Evolutionary conservation across 2,329 filamentous ascomycete genomes (phyloP).

Genomic region (Metarhizium sp.): DNA sequence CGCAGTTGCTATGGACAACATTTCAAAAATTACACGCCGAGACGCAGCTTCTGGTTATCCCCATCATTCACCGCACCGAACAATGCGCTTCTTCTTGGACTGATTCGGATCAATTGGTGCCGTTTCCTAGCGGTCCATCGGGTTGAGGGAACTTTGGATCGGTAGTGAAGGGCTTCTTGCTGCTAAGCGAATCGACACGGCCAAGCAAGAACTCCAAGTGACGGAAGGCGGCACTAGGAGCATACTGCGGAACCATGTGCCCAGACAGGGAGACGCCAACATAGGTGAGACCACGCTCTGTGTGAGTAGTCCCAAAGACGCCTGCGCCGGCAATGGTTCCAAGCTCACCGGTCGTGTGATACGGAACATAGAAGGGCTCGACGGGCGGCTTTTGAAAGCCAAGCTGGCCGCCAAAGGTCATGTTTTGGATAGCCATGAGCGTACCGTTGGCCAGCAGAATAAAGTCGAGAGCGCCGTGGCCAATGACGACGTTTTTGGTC

Average conservation of each 20-base stretch:
- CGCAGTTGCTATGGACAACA: no score
- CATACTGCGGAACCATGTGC: slow-evolving; percentile 60
- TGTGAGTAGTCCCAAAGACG: slow-evolving; percentile 58
- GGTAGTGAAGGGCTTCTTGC: slow-evolving; percentile 3
- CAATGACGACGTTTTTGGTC: slow-evolving; percentile 63
- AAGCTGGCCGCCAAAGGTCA: slow-evolving; percentile 64
- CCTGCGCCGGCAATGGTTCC: slow-evolving; percentile 44
- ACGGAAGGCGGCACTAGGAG: slow-evolving; percentile 57
- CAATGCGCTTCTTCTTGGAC: background rate
- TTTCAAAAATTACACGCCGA: no score
- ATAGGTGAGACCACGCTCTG: slow-evolving; percentile 67
- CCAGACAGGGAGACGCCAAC: slow-evolving; percentile 53
- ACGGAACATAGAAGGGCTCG: slow-evolving; percentile 58
- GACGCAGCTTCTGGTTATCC: no score
- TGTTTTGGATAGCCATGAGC: slow-evolving; percentile 65
- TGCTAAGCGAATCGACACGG: slow-evolving; percentile 45
- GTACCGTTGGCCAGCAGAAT: slow-evolving; percentile 60
- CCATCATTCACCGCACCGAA: background rate
- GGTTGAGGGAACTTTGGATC: background rate
- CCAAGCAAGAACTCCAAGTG: slow-evolving; percentile 68
- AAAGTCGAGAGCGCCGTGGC: slow-evolving; percentile 63
- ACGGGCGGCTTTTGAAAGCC: slow-evolving; percentile 55
- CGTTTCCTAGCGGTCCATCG: background rate
- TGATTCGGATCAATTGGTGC: background rate
- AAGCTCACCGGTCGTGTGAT: slow-evolving; percentile 5